Evolutionary conservation across 495 filamentous ascomycete species (phyloP), one percentile per base, ranked within the genome.

Genomic region (Copromyces sp.): DNA sequence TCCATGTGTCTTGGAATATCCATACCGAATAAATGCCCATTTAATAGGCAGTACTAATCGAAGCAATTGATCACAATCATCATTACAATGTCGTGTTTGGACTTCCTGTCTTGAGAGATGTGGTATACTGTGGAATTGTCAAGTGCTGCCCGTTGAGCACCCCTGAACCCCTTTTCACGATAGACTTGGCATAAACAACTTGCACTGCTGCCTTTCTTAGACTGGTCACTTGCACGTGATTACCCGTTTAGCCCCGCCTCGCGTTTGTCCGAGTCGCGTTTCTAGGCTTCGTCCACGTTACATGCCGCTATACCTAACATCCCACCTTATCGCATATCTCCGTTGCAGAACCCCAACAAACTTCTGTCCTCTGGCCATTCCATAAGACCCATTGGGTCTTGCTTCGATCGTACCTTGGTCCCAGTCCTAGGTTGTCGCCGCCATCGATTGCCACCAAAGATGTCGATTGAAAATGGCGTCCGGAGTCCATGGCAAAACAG

Each of bases 391-490:
- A 32, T 11, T 35, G 5, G 53, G 6, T 37, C 35, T 37, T 5
- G 8, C 14, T 61, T 61, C 45, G 24, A 61, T 35, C 12, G 12
- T 17, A 35, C 53, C 53, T 61, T 17, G 32, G 53, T 35, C 14
- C 29, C 17, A 17, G 14, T 65, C 53, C 29, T 37, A 35, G 32
- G 12, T 65, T 65, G 12, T 37, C 14, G 53, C 53, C 53, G 53
- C 29, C 53, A 38, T 39, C 20, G 61, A 65, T 70, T 35, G 24
- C 29, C 71, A 32, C 68, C 68, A 59, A 74, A 68, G 11, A 80
- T 80, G 77, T 65, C 4, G 69, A 70, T 71, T 38, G 59, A 17
- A 71, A 41, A 79, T 80, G 76, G 74, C 74, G 68, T 74, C 71
- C 71, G 70, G 76, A 40, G 65, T 53, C 12, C 73, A 74, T 42